A percentile compares a stretch with the other conserved stretches of the same genome.
Conservation (phyloP, 139 green algal species). For the Zygnema cylindricum region DNA sequence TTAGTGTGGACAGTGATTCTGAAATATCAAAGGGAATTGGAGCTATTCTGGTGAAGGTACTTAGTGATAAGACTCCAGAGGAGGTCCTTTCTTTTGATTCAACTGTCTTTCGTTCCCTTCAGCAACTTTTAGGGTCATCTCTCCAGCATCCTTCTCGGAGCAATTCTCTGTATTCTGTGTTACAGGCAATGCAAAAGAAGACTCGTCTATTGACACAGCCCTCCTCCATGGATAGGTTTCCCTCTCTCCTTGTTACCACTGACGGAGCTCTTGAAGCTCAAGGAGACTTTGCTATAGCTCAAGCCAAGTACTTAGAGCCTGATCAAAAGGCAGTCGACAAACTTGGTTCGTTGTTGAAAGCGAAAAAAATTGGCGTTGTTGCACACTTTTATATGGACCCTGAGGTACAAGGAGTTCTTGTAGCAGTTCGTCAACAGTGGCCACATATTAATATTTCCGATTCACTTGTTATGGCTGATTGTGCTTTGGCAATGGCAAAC, state of each 20-base stretch:
- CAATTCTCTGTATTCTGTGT: conserved; percentile 84
- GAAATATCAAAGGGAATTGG: conserved; percentile 79
- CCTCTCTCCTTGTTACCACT: conserved; percentile 81
- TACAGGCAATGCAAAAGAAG: conserved; percentile 66
- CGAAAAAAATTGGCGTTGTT: conserved; percentile 95
- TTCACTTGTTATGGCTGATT: conserved; percentile 84
- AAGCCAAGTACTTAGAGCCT: conserved; percentile 76
- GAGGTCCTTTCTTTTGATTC: conserved; percentile 68
- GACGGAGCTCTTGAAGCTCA: conserved; percentile 65
- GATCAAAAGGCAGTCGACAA: conserved; percentile 63
- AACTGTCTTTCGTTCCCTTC: neutral
- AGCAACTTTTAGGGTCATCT: conserved; percentile 14
- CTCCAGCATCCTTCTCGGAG: conserved; percentile 74
- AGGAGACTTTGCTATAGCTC: conserved; percentile 86
- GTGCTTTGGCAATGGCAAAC: conserved; percentile 74
- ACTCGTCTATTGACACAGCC: conserved; percentile 5
- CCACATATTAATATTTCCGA: conserved; percentile 95
- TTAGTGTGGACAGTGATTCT: conserved; percentile 78
- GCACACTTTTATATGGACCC: conserved; percentile 99
- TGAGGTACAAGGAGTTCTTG: conserved; percentile 94
- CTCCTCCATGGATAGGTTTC: conserved; percentile 72
- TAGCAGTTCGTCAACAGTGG: conserved; percentile 75
- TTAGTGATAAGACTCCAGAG: conserved; percentile 69
- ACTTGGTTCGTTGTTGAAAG: conserved; percentile 72
- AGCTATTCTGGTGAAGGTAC: conserved; percentile 70